phyloP scores from a whole-genome alignment of 2,329 filamentous ascomycete species.

The Colletotrichum tanaceti region DNA sequence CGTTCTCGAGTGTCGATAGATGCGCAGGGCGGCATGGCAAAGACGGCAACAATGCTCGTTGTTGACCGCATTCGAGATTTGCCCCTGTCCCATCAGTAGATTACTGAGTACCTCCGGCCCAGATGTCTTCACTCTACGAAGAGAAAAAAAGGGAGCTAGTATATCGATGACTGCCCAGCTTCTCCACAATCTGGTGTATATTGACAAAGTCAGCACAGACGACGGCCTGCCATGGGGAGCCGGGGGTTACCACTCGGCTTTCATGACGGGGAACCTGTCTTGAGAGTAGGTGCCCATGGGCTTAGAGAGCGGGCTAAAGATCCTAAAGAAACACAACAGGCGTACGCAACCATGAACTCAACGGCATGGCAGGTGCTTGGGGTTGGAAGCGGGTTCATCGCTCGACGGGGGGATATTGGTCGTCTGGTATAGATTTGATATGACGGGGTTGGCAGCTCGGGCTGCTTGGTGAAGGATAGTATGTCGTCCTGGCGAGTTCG shows the following conservation, averaged over 20 bases:
- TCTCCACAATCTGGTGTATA: slow-evolving; percentile 31
- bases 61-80: slow-evolving; percentile 13
- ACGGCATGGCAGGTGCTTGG: not conserved
- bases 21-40: not conserved
- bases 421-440: slow-evolving; percentile 30
- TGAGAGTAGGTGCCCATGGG: too few species aligned
- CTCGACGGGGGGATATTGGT: slow-evolving; percentile 1
- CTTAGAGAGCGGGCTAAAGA: too few species aligned
- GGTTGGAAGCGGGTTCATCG: not conserved
- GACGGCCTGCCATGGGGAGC: too few species aligned
- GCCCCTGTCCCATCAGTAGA: not conserved
- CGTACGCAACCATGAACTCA: not conserved
- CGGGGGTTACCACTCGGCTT: not conserved
- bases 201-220: slow-evolving; percentile 1
- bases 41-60: not conserved
- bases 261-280: not conserved
- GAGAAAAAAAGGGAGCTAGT: slow-evolving; percentile 14
- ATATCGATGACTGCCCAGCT: slow-evolving; percentile 35
- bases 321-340: too few species aligned
- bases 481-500: too few species aligned
- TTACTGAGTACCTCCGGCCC: not conserved
- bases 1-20: not conserved
- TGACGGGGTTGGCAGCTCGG: slow-evolving; percentile 24
- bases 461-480: not conserved
- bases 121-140: not conserved